These are phyloP conservation scores for Aspergillus panamensis DNA, from an alignment of 495 filamentous ascomycete species.

Conservation along the genomic window DNA sequence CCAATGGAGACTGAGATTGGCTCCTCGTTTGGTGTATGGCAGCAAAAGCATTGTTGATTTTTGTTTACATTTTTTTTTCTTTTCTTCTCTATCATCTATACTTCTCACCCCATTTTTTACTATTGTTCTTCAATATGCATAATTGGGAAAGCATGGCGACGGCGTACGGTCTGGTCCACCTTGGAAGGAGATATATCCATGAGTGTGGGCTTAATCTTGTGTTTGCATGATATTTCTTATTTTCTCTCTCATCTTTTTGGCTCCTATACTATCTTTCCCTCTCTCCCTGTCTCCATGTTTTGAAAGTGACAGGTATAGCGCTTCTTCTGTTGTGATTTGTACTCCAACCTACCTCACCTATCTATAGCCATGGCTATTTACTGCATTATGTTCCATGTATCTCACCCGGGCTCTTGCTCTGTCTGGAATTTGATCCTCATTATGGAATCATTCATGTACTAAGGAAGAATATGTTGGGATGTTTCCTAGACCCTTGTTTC, in stretches of 20 bases:
- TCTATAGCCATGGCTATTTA: background rate
- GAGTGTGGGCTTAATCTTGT: slow-evolving; percentile 23
- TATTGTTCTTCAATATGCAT: slow-evolving; percentile 27
- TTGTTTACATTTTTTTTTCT: slow-evolving; percentile 19
- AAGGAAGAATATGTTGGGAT: background rate
- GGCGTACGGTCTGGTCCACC: slow-evolving; percentile 28
- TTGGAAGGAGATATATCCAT: slow-evolving; percentile 15
- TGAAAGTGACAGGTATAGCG: slow-evolving; percentile 15
- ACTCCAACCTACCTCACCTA: background rate
- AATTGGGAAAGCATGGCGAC: slow-evolving; percentile 35
- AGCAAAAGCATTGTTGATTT: slow-evolving; percentile 9
- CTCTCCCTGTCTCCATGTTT: slow-evolving; percentile 2
- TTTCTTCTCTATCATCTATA: slow-evolving; percentile 2
- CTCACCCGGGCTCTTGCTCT: background rate
- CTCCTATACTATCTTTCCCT: slow-evolving; percentile 8
- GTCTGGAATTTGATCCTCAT: background rate
- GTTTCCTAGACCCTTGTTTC: background rate
- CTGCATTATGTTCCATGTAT: slow-evolving; percentile 13
- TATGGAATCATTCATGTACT: background rate
- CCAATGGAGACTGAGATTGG: slow-evolving; percentile 27
- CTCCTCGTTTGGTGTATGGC: slow-evolving; percentile 4
- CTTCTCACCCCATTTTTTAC: slow-evolving; percentile 14
- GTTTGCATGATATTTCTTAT: slow-evolving; percentile 25
- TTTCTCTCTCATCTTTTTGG: slow-evolving; percentile 16
- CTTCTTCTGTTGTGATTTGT: slow-evolving; percentile 5